Evolutionary conservation across 148 eudicot species (phyloP).

Genomic region (Vaccinium macrocarpon): DNA sequence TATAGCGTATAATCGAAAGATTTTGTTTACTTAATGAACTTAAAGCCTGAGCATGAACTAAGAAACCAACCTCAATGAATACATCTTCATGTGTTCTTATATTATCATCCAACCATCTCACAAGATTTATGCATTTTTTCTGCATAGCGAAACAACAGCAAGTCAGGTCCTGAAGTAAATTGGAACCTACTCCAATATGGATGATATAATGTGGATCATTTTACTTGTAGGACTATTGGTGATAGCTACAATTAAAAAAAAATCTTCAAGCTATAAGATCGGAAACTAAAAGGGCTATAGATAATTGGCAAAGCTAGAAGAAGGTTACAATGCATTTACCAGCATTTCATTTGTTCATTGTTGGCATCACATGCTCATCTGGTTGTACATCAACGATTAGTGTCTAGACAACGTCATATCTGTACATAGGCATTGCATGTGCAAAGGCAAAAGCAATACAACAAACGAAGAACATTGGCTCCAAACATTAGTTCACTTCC

Average conservation of each 20-base stretch:
- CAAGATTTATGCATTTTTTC: slow-evolving; percentile 10
- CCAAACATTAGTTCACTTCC: not conserved
- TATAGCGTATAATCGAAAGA: not conserved
- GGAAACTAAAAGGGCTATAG: too few species aligned
- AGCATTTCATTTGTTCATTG: slow-evolving; percentile 81
- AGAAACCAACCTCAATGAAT: slow-evolving; percentile 9
- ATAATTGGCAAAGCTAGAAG: too few species aligned
- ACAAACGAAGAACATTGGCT: not conserved
- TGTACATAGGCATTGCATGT: slow-evolving; percentile 72
- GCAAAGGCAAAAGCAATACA: not conserved
- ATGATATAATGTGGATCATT: too few species aligned
- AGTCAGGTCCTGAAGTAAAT: slow-evolving; percentile 1
- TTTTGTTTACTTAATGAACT: not conserved
- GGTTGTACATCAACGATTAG: slow-evolving; percentile 73
- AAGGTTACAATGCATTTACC: not conserved
- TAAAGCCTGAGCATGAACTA: not conserved
- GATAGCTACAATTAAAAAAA: too few species aligned
- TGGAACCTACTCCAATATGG: slow-evolving; percentile 4
- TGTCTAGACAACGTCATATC: slow-evolving; percentile 69
- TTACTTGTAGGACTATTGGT: too few species aligned
- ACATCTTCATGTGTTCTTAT: slow-evolving; percentile 4
- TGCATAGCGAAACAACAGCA: slow-evolving; percentile 5
- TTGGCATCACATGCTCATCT: slow-evolving; percentile 66
- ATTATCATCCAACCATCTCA: slow-evolving; percentile 8
- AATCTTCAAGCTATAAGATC: too few species aligned